phyloP scores from a whole-genome alignment of 768 basidiomycete genomes.

The Boletus vinaceobasis region DNA sequence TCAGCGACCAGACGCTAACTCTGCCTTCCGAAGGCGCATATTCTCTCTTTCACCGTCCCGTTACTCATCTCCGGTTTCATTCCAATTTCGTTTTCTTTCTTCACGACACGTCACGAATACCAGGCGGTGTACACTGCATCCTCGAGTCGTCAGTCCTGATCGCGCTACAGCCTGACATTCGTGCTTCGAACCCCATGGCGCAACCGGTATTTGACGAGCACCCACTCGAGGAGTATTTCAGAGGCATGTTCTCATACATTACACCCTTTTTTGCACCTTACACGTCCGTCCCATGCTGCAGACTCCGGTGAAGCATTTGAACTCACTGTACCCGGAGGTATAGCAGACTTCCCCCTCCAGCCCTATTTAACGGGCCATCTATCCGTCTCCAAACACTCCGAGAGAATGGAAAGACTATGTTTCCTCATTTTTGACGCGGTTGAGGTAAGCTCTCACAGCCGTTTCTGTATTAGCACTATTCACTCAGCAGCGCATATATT shows the following conservation, averaged over 20 bases:
- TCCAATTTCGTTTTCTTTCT: background rate
- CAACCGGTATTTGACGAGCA: conserved; percentile 77
- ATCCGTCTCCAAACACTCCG: conserved; percentile 16
- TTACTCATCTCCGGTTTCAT: conserved; percentile 23
- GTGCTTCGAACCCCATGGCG: conserved; percentile 48
- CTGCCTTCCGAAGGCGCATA: background rate
- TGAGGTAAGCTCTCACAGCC: conserved; percentile 36
- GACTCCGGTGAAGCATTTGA: conserved; percentile 59
- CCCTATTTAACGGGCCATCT: conserved; percentile 10
- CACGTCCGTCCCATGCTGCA: conserved; percentile 27
- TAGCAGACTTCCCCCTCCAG: conserved; percentile 32
- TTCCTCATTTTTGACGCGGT: conserved; percentile 17
- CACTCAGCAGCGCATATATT: conserved; percentile 8
- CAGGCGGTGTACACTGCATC: conserved; percentile 22
- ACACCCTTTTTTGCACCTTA: conserved; percentile 1
- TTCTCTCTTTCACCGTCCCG: conserved; percentile 19
- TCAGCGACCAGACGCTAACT: background rate
- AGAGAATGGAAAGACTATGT: conserved; percentile 28
- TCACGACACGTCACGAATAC: conserved; percentile 23
- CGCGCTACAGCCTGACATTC: conserved; percentile 1
- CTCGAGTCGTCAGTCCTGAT: conserved; percentile 7
- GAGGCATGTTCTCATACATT: conserved; percentile 40
- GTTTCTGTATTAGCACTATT: conserved; percentile 11
- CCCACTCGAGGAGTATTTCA: conserved; percentile 69
- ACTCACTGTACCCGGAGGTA: conserved; percentile 57